Conservation (phyloP, 139 green algal genomes). For the Micromonas commoda region DNA sequence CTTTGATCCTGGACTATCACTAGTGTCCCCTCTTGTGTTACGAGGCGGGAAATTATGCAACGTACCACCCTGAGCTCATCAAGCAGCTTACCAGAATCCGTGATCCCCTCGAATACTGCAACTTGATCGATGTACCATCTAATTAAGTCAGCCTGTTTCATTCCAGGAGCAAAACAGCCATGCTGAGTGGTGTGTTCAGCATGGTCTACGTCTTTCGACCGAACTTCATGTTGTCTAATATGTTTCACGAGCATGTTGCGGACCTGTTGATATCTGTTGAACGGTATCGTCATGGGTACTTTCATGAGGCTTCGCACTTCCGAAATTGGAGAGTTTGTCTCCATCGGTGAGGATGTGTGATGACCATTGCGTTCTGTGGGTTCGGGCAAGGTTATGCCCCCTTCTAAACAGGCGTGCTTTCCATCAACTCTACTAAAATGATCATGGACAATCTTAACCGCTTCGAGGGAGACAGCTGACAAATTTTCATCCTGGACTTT, state of each 20-base stretch:
- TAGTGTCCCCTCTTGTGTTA: neutral
- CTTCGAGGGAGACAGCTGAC: neutral
- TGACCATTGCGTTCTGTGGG: too few relatives aligned
- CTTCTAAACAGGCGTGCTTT: neutral
- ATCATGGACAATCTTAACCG: neutral
- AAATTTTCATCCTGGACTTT: neutral
- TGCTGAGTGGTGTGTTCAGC: too few relatives aligned
- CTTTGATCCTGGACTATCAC: neutral
- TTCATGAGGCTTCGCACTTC: neutral
- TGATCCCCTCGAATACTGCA: neutral
- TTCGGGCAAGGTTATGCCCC: neutral
- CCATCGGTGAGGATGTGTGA: too few relatives aligned
- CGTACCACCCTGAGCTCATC: neutral
- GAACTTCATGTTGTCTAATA: neutral
- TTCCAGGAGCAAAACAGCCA: neutral
- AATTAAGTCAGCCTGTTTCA: slow-evolving; percentile 12
- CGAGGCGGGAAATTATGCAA: neutral
- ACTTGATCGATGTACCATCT: slow-evolving; percentile 23
- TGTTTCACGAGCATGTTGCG: neutral
- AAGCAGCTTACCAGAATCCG: neutral
- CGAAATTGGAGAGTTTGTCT: too few relatives aligned
- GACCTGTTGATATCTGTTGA: slow-evolving; percentile 21
- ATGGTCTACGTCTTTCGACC: too few relatives aligned
- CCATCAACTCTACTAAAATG: neutral
- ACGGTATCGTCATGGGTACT: neutral